phyloP scores from a whole-genome alignment of 2,329 filamentous ascomycete species.

The Arthrocladium fulminans region DNA sequence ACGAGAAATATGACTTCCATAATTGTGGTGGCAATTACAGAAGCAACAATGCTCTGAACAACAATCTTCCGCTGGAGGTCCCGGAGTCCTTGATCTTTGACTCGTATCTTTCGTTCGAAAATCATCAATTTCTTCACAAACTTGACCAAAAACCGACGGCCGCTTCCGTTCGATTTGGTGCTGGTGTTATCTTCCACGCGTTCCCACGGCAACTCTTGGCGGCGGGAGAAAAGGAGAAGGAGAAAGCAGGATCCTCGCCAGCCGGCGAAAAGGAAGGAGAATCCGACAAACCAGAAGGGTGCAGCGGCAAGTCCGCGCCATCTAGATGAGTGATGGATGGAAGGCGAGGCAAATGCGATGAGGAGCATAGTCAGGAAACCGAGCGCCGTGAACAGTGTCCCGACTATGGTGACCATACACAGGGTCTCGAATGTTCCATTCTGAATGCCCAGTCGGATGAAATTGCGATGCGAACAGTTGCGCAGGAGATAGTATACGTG shows the following conservation, averaged over 20 bases:
- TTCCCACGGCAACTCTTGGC: constrained; percentile 17
- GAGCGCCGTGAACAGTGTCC: constrained; percentile 10
- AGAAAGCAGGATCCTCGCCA: constrained; percentile 14
- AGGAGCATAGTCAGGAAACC: constrained; percentile 14
- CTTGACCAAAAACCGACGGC: constrained; percentile 2
- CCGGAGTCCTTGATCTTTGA: constrained; percentile 14
- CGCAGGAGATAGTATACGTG: constrained; percentile 16
- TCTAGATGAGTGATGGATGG: constrained; percentile 13
- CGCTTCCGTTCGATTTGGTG: not conserved
- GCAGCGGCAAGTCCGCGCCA: constrained; percentile 13
- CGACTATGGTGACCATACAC: constrained; percentile 17
- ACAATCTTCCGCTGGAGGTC: constrained; percentile 14
- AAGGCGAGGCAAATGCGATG: constrained; percentile 15
- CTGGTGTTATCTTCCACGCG: constrained; percentile 9
- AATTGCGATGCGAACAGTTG: constrained; percentile 18
- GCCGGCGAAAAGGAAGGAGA: constrained; percentile 15
- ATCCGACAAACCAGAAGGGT: constrained; percentile 12
- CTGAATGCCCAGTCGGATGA: constrained; percentile 16
- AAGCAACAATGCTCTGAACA: constrained; percentile 12
- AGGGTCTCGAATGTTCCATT: constrained; percentile 18
- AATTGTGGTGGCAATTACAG: constrained; percentile 11
- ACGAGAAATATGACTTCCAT: constrained; percentile 14
- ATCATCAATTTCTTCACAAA: constrained; percentile 14
- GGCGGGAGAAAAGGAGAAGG: constrained; percentile 15
- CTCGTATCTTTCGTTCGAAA: constrained; percentile 14